Base-by-base conservation (phyloP, 768 basidiomycete species). In the Rhodotorula diobovata region DNA sequence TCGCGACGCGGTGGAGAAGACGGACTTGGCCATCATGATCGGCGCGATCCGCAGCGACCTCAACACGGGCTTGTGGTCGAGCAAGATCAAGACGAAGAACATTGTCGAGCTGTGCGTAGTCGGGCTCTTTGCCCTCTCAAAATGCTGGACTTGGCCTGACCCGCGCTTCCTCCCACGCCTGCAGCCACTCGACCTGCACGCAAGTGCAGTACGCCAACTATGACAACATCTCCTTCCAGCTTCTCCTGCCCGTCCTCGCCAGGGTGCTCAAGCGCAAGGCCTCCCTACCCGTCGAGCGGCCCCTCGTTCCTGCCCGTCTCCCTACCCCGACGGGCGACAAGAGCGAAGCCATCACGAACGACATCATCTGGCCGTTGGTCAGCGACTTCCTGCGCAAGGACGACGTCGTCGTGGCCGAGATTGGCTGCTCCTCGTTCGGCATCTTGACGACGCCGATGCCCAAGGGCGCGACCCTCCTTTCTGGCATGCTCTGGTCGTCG, bases 401-500 rank as follows among this genome's bases (percentile, higher is more conserved):
- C 79, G 83, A 83, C 73, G 86, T 95, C 34, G 86, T 96, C 69
- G 81, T 96, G 55, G 87, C 90, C 4, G 94, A 97, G 81, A 96
- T 93, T 18, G 93, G 91, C 9, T 93, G 91, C 0, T 86, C 90
- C 21, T 88, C 84, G 70, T 96, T 95, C 79, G 94, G 93, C 55
- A 85, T 95, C 57, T 79, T 93, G 48, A 90, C 91, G 71, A 84
- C 91, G 39, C 87, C 88, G 2, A 81, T 95, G 20, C 94, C 94
- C 0, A 83, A 86, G 32, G 83, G 86, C 56, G 82, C 87, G 1
- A 80, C 87, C 10, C 86, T 89, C 67, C 70, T 91, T 53, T 86
- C 84, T 70, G 91, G 93, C 80, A 86, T 95, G 61, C 81, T 96
- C 12, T 96, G 90, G 88, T 93, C 93, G 59, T 89, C 88, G 68